Conservation (phyloP, 2,329 filamentous ascomycete species). For the Verticillium alfalfae region DNA sequence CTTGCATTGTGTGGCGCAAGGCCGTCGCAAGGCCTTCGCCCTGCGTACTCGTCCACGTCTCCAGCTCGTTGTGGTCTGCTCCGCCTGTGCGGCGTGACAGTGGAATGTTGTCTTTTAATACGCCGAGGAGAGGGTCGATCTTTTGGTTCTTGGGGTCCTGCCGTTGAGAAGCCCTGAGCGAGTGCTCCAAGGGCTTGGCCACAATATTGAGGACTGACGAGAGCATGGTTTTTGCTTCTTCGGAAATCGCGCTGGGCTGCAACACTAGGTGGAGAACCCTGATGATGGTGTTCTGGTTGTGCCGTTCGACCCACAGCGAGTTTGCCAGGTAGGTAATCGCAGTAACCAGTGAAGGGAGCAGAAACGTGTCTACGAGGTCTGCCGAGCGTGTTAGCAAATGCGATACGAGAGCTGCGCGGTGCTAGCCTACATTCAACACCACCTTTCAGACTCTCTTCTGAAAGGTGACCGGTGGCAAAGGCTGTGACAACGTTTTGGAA, state of each 20-base stretch:
- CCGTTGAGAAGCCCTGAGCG: conserved; percentile 60
- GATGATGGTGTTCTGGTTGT: conserved; percentile 63
- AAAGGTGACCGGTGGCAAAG: conserved; percentile 58
- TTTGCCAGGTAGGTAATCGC: conserved; percentile 67
- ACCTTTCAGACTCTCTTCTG: conserved; percentile 64
- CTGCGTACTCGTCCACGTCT: conserved; percentile 56
- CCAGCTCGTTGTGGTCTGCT: conserved; percentile 61
- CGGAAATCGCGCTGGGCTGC: conserved; percentile 63
- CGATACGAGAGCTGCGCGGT: background rate
- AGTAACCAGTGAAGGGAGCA: conserved; percentile 72
- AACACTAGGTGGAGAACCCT: conserved; percentile 69
- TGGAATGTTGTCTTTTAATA: conserved; percentile 55
- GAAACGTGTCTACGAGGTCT: conserved; percentile 74
- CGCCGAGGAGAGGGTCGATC: conserved; percentile 62
- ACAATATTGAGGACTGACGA: conserved; percentile 66
- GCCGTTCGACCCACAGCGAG: conserved; percentile 62
- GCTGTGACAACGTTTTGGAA: conserved; percentile 72
- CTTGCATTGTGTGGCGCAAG: conserved; percentile 56
- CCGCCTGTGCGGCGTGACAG: conserved; percentile 56
- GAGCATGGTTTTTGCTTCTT: conserved; percentile 67
- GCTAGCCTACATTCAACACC: conserved; percentile 65
- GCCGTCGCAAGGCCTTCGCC: conserved; percentile 51
- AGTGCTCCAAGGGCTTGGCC: conserved; percentile 62
- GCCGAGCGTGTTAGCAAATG: conserved; percentile 9
- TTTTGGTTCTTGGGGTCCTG: conserved; percentile 63